Percentiles rank a stretch among this genome's conserved stretches.
These are phyloP conservation scores for Epichloe sp. DNA, from an alignment of 2,329 filamentous ascomycete genomes.

Conservation along the genomic window DNA sequence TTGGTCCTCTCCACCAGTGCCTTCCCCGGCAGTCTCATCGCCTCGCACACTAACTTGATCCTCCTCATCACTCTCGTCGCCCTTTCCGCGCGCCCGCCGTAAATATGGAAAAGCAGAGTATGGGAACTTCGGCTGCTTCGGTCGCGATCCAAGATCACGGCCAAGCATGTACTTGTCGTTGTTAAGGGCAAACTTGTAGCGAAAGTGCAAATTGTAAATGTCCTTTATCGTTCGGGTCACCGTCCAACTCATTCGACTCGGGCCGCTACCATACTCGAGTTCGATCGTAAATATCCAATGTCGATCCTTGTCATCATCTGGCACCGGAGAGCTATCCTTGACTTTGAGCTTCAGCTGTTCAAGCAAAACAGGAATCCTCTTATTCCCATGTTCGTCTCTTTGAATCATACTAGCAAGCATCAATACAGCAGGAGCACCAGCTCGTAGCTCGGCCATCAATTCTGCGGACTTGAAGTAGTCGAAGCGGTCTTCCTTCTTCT, in stretches of 20 bases:
- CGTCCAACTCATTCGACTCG: slow-evolving; percentile 94
- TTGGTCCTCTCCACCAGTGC: slow-evolving; percentile 47
- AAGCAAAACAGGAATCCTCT: slow-evolving; percentile 83
- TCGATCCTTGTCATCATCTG: slow-evolving; percentile 48
- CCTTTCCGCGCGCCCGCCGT: slow-evolving; percentile 64
- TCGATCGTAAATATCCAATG: slow-evolving; percentile 86
- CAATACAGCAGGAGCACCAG: slow-evolving; percentile 81
- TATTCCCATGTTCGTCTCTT: slow-evolving; percentile 89
- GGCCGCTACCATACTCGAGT: slow-evolving; percentile 88
- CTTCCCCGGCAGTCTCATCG: slow-evolving; percentile 35
- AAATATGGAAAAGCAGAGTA: slow-evolving; percentile 82
- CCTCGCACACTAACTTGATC: slow-evolving; percentile 27
- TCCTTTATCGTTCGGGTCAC: slow-evolving; percentile 78
- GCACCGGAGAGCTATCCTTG: slow-evolving; percentile 60
- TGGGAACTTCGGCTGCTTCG: slow-evolving; percentile 82
- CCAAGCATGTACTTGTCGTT: slow-evolving; percentile 72
- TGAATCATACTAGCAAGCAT: slow-evolving; percentile 98
- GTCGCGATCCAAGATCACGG: slow-evolving; percentile 50
- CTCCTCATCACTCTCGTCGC: slow-evolving; percentile 72
- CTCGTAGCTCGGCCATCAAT: slow-evolving; percentile 85
- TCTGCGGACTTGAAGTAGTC: slow-evolving; percentile 94
- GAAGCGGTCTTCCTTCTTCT: slow-evolving; percentile 75
- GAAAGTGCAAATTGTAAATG: slow-evolving; percentile 83
- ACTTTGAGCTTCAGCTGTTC: slow-evolving; percentile 89
- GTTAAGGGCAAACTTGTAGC: slow-evolving; percentile 78